Evolutionary conservation across 192 early-diverging fungal genomes (phyloP).

Genomic region (Mortierella antarctica): DNA sequence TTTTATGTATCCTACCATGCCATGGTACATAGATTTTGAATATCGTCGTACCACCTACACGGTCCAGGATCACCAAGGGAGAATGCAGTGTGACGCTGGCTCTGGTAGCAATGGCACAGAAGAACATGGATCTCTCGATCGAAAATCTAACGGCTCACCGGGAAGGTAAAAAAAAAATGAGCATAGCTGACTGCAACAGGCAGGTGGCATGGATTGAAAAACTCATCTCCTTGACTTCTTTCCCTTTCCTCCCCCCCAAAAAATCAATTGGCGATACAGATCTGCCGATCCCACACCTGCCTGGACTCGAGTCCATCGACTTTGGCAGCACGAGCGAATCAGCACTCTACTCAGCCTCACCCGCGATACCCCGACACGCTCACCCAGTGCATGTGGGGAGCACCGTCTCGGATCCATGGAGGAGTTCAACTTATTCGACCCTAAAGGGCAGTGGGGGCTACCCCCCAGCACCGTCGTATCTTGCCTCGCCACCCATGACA

Average conservation of each 20-base stretch:
- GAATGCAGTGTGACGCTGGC: constrained; percentile 81
- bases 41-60: constrained; percentile 57
- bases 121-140: constrained; percentile 82
- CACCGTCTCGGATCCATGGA: constrained; percentile 68
- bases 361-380: constrained; percentile 20
- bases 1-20: neutral
- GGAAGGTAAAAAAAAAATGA: constrained; percentile 58
- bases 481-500: constrained; percentile 39
- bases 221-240: neutral
- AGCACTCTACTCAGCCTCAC: constrained; percentile 16
- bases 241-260: neutral
- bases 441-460: constrained; percentile 34
- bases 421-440: constrained; percentile 25
- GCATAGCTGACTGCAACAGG: neutral
- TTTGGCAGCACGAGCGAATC: constrained; percentile 41
- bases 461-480: constrained; percentile 46
- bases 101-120: constrained; percentile 78
- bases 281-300: constrained; percentile 69
- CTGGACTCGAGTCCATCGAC: constrained; percentile 62
- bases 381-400: constrained; percentile 37
- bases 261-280: constrained; percentile 44
- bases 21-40: constrained; percentile 56
- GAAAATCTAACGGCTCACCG: constrained; percentile 72
- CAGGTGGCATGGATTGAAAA: neutral
- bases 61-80: constrained; percentile 61